Evolutionary conservation across 805 yeast genomes (phyloP), one percentile per base, ranked within the genome.

Genomic region (Maudiozyma pseudohumilis): DNA sequence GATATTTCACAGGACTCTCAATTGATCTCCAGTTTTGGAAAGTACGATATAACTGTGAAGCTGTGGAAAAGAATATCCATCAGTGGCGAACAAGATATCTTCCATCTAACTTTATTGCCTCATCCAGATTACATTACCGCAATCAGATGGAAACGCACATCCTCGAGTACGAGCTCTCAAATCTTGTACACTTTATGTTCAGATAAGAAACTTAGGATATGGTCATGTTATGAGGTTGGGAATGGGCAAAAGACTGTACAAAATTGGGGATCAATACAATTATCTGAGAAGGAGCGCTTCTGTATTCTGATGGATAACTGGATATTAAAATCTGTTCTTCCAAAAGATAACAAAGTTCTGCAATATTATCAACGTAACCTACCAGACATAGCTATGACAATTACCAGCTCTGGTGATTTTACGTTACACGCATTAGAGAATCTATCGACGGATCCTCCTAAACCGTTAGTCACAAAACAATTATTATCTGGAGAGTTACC

Each of bases 41-140:
- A 63, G 29, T 73, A 69, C 53, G 95, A 85, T 54, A 65, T 66
- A 25, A 63, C 81, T 11, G 76, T 84, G 21, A 85, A 84, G 52
- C 65, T 85, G 2, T 88, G 95, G 95, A 68, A 77, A 38, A 64
- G 96, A 35, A 66, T 76, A 6, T 71, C 80, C 6, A 83, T 77
- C 50, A 86, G 81, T 24, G 69, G 70, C 20, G 75, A 73, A 25
- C 69, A 75, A 28, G 68, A 78, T 6, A 67, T 69, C 20, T 86
- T 85, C 53, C 92, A 81, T 48, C 61, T 85, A 43, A 62, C 75
- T 0, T 78, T 81, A 48, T 59, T 86, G 17, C 68, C 74, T n/a
- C 94, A 83, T 51, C 75, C 79, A 2, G 52, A 67, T 1, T 68
- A 68, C 37, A 74, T 87, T 0, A 66, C 76, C 0, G 63, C 65